These are phyloP conservation scores for Phaeosphaeriaceae sp. DNA, from an alignment of 2,329 filamentous ascomycete species.

Conservation along the genomic window DNA sequence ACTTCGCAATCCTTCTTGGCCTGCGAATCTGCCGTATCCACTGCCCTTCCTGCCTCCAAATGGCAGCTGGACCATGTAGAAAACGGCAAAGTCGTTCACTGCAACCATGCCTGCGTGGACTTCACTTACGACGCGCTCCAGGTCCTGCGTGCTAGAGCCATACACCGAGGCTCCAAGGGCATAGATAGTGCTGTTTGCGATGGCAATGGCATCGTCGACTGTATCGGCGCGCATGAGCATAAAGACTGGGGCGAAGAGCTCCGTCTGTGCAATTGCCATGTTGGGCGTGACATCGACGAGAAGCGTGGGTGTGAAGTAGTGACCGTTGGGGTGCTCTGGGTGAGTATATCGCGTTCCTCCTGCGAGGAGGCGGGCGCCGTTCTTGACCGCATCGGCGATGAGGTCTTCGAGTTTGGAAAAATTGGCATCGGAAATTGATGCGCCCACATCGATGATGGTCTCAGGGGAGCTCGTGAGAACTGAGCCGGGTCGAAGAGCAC, in stretches of 20 bases:
- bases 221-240: conserved; percentile 77
- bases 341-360: conserved; percentile 78
- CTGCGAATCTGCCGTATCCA: conserved; percentile 90
- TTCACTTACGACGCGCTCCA: conserved; percentile 69
- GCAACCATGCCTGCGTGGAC: conserved; percentile 89
- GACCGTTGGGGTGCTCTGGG: conserved; percentile 75
- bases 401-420: conserved; percentile 80
- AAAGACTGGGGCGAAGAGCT: conserved; percentile 93
- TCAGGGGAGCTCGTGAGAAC: conserved; percentile 57
- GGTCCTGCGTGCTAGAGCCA: conserved; percentile 65
- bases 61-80: conserved; percentile 91
- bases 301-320: conserved; percentile 92
- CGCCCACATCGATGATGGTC: conserved; percentile 77
- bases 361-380: conserved; percentile 80
- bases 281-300: conserved; percentile 84
- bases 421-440: conserved; percentile 80
- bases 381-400: conserved; percentile 75
- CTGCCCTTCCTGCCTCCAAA: conserved; percentile 92
- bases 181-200: conserved; percentile 86
- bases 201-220: conserved; percentile 71
- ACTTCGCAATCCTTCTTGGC: conserved; percentile 82
- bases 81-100: conserved; percentile 93
- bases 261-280: conserved; percentile 88
- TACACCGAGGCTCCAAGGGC: conserved; percentile 91
- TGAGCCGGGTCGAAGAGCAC: conserved; percentile 76